These are phyloP conservation scores for Westerdykella ornata DNA, from an alignment of 2,329 filamentous ascomycete species.

Conservation along the genomic window DNA sequence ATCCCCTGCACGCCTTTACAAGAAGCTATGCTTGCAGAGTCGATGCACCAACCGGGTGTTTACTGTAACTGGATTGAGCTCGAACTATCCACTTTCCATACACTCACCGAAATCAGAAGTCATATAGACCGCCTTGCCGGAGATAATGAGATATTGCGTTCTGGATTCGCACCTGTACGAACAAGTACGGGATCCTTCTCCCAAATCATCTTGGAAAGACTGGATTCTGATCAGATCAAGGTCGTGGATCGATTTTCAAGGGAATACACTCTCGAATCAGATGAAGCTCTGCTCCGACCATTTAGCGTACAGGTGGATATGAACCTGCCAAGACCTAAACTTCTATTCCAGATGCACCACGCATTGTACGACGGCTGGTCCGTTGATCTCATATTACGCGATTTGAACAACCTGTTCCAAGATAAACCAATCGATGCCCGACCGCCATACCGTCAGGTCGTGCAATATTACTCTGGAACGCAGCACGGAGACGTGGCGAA, in stretches of 20 bases:
- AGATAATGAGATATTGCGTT: slow-evolving; percentile 61
- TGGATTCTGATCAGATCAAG: slow-evolving; percentile 44
- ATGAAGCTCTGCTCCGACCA: slow-evolving; percentile 50
- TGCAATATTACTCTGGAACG: slow-evolving; percentile 42
- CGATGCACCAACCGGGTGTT: slow-evolving; percentile 49
- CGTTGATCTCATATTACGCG: slow-evolving; percentile 63
- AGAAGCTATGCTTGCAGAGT: slow-evolving; percentile 73
- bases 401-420: slow-evolving; percentile 53
- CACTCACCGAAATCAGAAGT: slow-evolving; percentile 37
- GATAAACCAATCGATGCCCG: slow-evolving; percentile 33
- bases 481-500: background rate
- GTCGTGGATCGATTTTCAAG: slow-evolving; percentile 38
- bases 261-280: slow-evolving; percentile 32
- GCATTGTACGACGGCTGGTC: slow-evolving; percentile 93
- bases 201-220: slow-evolving; percentile 57
- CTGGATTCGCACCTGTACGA: slow-evolving; percentile 56
- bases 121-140: slow-evolving; percentile 18
- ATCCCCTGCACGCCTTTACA: slow-evolving; percentile 67
- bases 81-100: slow-evolving; percentile 41
- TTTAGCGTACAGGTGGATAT: slow-evolving; percentile 53
- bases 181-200: slow-evolving; percentile 46
- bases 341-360: slow-evolving; percentile 63
- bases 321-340: slow-evolving; percentile 8
- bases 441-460: slow-evolving; percentile 57
- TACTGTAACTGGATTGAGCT: slow-evolving; percentile 78